phyloP scores from a whole-genome alignment of 805 yeast species.

The Schwanniomyces sp. region DNA sequence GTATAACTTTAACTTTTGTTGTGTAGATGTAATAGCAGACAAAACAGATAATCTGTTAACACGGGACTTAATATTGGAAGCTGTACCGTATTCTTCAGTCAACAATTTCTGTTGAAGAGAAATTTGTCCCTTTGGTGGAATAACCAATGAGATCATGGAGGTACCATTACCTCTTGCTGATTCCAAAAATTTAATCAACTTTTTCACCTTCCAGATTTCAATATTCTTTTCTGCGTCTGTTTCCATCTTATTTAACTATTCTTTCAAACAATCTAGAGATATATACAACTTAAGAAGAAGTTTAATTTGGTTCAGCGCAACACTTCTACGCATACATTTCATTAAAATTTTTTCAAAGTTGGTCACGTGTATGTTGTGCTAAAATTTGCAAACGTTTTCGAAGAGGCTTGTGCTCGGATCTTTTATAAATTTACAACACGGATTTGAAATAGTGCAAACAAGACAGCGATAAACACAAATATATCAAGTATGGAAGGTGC shows the following conservation, averaged over 20 bases:
- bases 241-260: slow-evolving; percentile 22
- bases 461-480: not conserved
- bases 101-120: slow-evolving; percentile 85
- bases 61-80: slow-evolving; percentile 96
- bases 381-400: not conserved
- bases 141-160: slow-evolving; percentile 94
- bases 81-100: slow-evolving; percentile 98
- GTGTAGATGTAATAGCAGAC: slow-evolving; percentile 97
- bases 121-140: slow-evolving; percentile 95
- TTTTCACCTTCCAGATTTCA: slow-evolving; percentile 98
- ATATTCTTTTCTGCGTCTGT: slow-evolving; percentile 87
- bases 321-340: not conserved
- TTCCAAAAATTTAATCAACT: slow-evolving; percentile 83
- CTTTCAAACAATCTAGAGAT: not conserved
- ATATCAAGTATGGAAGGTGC: not conserved
- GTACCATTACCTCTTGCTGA: slow-evolving; percentile 98
- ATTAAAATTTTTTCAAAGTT: not conserved
- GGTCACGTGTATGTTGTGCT: not conserved
- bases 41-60: slow-evolving; percentile 94
- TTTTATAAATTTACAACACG: not conserved
- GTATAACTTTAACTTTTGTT: slow-evolving; percentile 91
- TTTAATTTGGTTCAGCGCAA: not conserved
- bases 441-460: not conserved
- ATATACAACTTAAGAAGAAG: not conserved
- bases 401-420: not conserved